phyloP scores from a whole-genome alignment of 164 flowering plant species.

The Stephania japonica region DNA sequence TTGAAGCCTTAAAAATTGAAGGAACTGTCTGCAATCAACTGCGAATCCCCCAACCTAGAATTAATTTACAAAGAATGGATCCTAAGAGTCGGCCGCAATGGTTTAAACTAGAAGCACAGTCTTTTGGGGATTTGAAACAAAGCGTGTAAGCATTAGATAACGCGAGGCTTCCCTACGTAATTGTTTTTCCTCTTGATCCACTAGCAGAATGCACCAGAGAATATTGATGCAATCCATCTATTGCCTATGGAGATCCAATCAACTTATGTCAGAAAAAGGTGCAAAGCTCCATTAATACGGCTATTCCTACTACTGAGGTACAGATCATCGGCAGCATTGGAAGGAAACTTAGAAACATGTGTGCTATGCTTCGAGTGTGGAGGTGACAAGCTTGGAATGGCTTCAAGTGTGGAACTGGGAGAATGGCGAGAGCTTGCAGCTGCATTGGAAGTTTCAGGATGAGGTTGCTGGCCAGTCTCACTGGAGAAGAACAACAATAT shows the following conservation, averaged over 20 bases:
- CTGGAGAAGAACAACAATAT: conserved; percentile 38
- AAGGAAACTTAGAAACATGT: conserved; percentile 12
- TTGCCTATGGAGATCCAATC: neutral
- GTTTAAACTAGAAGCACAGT: neutral
- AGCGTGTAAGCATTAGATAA: neutral
- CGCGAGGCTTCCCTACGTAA: neutral
- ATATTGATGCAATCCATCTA: neutral
- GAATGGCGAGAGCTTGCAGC: conserved; percentile 30
- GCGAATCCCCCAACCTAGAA: neutral
- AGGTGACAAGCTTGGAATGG: conserved; percentile 35
- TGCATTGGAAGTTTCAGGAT: conserved; percentile 30
- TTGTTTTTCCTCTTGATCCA: neutral
- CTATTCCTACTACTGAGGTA: conserved; percentile 8
- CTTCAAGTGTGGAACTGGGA: conserved; percentile 44
- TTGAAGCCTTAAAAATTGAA: neutral
- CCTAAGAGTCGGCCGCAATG: neutral
- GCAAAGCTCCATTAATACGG: neutral
- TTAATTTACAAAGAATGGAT: neutral
- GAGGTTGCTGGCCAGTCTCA: conserved; percentile 34
- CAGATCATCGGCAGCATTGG: conserved; percentile 8
- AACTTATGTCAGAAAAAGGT: conserved; percentile 6
- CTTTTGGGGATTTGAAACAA: neutral
- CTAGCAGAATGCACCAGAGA: neutral
- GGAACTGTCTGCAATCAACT: neutral
- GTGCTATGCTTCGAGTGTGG: conserved; percentile 17